Evolutionary conservation across 148 eudicot species (phyloP).

Genomic region (Vaccinium darrowii): DNA sequence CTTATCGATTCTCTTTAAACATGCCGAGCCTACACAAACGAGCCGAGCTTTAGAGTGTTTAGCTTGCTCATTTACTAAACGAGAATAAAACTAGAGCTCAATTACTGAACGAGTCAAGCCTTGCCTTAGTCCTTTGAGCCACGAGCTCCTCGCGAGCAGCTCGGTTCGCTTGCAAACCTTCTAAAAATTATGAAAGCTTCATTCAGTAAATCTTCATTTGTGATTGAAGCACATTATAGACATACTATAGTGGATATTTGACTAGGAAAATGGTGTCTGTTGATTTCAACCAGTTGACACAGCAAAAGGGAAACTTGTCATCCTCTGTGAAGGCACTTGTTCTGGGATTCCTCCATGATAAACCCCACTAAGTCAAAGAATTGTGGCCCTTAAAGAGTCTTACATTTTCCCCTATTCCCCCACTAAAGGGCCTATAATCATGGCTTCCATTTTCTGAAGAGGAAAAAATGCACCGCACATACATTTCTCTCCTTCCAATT

Average conservation of each 20-base stretch:
- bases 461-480: not conserved
- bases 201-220: too few relatives aligned
- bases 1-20: too few relatives aligned
- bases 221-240: not conserved
- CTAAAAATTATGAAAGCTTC: too few relatives aligned
- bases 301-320: not conserved
- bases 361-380: not conserved
- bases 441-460: slow-evolving; percentile 1
- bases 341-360: slow-evolving; percentile 12
- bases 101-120: too few relatives aligned
- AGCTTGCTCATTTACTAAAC: too few relatives aligned
- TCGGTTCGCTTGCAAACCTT: too few relatives aligned
- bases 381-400: not conserved
- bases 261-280: not conserved
- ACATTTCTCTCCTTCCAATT: not conserved
- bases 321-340: slow-evolving; percentile 2
- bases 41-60: too few relatives aligned
- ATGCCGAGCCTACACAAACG: too few relatives aligned
- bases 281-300: not conserved
- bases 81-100: too few relatives aligned
- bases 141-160: too few relatives aligned
- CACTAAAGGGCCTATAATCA: slow-evolving; percentile 6
- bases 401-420: not conserved
- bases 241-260: not conserved
- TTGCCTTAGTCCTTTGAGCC: too few relatives aligned